Percentiles rank a stretch among this genome's conserved stretches.
Conservation (phyloP, 768 basidiomycete genomes). For the Mycena vitilis region DNA sequence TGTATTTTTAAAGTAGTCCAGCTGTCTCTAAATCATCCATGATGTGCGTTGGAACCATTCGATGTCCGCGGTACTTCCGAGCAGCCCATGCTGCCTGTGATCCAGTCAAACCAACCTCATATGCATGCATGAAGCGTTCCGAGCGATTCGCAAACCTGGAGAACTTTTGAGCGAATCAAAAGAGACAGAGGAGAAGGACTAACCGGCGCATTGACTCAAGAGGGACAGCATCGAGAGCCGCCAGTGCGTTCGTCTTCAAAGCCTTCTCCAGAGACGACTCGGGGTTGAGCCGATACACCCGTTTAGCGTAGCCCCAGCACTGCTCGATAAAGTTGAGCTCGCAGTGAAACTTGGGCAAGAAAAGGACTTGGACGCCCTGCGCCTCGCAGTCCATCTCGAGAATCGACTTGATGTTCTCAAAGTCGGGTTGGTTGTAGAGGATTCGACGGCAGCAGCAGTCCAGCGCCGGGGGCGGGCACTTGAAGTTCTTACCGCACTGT, state of each 20-base stretch:
- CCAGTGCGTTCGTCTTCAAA: constrained; percentile 6
- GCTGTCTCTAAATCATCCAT: constrained; percentile 3
- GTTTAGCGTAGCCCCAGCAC: constrained; percentile 12
- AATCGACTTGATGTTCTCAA: neutral
- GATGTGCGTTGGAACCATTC: neutral
- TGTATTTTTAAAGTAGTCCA: no score
- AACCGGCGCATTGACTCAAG: constrained; percentile 13
- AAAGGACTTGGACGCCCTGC: neutral
- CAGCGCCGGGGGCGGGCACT: constrained; percentile 5
- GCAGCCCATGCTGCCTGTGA: constrained; percentile 6
- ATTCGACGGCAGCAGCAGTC: constrained; percentile 16
- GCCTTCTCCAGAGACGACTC: constrained; percentile 9
- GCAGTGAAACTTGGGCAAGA: constrained; percentile 9
- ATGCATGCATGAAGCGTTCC: neutral
- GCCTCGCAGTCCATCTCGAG: neutral
- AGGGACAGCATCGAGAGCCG: neutral
- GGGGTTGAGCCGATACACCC: constrained; percentile 10
- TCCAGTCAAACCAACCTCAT: neutral
- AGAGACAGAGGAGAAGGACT: neutral
- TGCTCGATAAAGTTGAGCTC: constrained; percentile 17
- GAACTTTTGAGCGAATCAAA: no score
- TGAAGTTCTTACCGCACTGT: neutral
- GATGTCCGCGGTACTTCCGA: constrained; percentile 6
- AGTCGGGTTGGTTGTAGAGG: constrained; percentile 4
- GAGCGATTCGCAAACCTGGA: constrained; percentile 12